A percentile compares a stretch with the other conserved stretches of the same genome.
Evolutionary conservation across 139 green algal genomes (phyloP).

Genomic region (Spirogloea muscicola): DNA sequence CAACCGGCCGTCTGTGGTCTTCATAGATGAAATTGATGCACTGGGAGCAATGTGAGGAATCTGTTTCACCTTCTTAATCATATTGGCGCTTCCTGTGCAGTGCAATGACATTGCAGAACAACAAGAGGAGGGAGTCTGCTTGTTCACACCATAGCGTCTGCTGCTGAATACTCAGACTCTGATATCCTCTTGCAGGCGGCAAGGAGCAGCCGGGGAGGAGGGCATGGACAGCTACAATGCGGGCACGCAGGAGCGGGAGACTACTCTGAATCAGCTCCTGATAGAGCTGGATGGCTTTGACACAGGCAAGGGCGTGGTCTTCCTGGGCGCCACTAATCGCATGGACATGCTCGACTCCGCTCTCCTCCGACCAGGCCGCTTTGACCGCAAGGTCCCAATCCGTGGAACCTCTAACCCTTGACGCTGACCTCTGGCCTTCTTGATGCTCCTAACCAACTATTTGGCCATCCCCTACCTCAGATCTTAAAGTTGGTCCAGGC

Average conservation of each 20-base stretch:
- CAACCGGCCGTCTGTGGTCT: conserved; percentile 80
- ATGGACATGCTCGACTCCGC: conserved; percentile 77
- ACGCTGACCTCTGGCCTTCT: no score
- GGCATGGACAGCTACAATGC: conserved; percentile 76
- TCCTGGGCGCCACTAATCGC: conserved; percentile 59
- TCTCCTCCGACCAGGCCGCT: conserved; percentile 73
- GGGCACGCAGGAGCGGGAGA: conserved; percentile 92
- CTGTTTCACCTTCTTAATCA: neutral
- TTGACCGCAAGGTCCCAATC: conserved; percentile 68
- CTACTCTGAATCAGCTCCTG: conserved; percentile 96
- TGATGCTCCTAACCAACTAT: no score
- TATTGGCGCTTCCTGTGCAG: neutral
- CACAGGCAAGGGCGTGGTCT: neutral
- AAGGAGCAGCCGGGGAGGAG: conserved; percentile 49
- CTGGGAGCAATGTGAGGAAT: conserved; percentile 56
- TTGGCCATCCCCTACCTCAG: no score
- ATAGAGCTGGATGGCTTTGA: neutral
- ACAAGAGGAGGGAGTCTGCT: no score
- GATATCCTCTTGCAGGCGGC: conserved; percentile 5
- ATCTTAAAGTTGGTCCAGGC: no score
- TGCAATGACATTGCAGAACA: no score
- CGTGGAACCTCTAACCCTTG: conserved; percentile 88
- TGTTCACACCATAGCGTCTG: no score
- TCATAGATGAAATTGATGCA: conserved; percentile 97
- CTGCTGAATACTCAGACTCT: no score